Percentiles rank a stretch among this genome's conserved stretches.
These are phyloP conservation scores for Articulospora tetracladia DNA, from an alignment of 495 filamentous ascomycete genomes.

Conservation along the genomic window DNA sequence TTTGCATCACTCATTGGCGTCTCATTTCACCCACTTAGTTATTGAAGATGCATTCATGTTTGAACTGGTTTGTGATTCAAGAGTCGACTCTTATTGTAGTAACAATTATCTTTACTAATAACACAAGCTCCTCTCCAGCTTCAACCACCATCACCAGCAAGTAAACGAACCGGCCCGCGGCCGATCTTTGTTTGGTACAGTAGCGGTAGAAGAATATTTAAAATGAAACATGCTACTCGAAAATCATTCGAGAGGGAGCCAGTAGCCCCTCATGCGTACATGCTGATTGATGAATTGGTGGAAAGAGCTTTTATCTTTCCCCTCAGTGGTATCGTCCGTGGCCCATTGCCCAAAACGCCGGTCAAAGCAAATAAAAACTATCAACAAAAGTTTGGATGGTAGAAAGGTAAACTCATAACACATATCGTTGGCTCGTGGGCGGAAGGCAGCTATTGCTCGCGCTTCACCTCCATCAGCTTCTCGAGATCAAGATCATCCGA, in stretches of 20 bases:
- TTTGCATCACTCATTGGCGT: too few relatives aligned
- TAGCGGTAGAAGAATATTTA: conserved; percentile 5
- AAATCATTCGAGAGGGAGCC: not conserved
- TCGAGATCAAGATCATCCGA: conserved; percentile 26
- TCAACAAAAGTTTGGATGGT: conserved; percentile 15
- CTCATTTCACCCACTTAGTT: too few relatives aligned
- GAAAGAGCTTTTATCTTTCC: conserved; percentile 20
- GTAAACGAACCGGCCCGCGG: conserved; percentile 21
- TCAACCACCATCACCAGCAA: not conserved
- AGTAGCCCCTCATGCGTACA: conserved; percentile 11
- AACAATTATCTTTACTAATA: conserved; percentile 14
- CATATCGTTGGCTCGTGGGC: not conserved
- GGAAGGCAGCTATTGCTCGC: conserved; percentile 10
- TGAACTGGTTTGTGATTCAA: not conserved
- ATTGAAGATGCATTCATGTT: not conserved
- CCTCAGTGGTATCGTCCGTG: conserved; percentile 24
- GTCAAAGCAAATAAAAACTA: conserved; percentile 10
- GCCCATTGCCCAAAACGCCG: conserved; percentile 4
- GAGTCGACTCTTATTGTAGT: not conserved
- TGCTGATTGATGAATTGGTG: conserved; percentile 11
- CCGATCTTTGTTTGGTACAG: conserved; percentile 7
- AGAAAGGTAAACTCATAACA: conserved; percentile 9
- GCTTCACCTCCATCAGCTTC: conserved; percentile 28
- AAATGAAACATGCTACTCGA: not conserved
- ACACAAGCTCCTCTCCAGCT: conserved; percentile 1